Base-by-base conservation (phyloP, 1,139 yeast species). In the Blastobotrys elegans region DNA sequence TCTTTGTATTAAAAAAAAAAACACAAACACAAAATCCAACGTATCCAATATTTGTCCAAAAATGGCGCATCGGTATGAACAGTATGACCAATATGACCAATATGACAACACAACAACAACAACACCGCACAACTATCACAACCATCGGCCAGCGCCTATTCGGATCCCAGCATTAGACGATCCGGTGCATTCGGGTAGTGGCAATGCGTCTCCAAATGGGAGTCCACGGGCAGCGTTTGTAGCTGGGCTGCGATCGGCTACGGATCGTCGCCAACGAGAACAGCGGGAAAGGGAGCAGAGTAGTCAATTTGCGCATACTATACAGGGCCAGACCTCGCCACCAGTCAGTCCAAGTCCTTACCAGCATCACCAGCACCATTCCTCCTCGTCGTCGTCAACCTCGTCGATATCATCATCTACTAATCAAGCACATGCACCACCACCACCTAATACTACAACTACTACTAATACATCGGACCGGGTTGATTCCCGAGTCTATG, bases 201-300 rank as follows among this genome's bases (percentile, higher is more conserved):
- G 53, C 16, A 34, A 7, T 6, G 7, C 17, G 3, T 31, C 43
- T n/a, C 42, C 48, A 18, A 29, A 31, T 24, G 46, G 44, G 18
- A 49, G 58, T 7, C 58, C 63, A 2, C 52, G 65, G 29, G 66
- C 66, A 7, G 64, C 64, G 11, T 50, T 62, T 11, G 61, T 62
- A n/a, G 63, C 65, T 1, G 65, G 63, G 4, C 52, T 62, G 31
- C 50, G 63, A 39, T 59, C 60, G n/a, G 66, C 66, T 13, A 62
- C 66, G 7, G 65, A 62, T 44, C 53, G 66, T 13, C 54, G 65
- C n/a, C 61, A 58, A 30, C 56, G 55, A 36, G 60, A 57, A 43
- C 52, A 54, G 38, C 56, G 52, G 16, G 46, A 43, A 24, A 26
- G 40, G 29, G 16, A 35, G 13, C 4, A 37, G 46, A 6, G 4